Evolutionary conservation across 805 yeast species (phyloP), one percentile per base, ranked within the genome.

Genomic region (Pichia phayaonensis): DNA sequence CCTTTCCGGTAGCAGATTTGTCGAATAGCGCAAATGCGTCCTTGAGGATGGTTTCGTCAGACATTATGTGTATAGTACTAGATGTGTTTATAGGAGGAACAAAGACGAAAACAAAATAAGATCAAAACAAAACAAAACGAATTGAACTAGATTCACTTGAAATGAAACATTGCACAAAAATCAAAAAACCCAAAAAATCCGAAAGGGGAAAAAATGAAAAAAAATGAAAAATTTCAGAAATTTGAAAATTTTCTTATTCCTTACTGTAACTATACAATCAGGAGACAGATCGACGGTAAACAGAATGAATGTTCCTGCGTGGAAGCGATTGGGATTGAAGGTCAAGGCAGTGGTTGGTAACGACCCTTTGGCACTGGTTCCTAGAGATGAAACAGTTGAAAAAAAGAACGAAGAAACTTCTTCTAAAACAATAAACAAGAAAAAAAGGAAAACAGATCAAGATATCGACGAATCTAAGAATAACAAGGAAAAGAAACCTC

Each of bases 11-110:
- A 27, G 97, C 98, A 65, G 90, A 88, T 71, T 90, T 90, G 73
- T 94, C 99, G 65, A 92, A 94, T 44, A 94, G 81, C 13, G 98
- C 94, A 70, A 94, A 94, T 23, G 97, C 96, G 76, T 94, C 97
- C 72, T 88, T 89, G 73, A 76, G 72, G 24, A 79, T 72, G 59
- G 76, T 75, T 47, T 55, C 61, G 38, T 51, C 55, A 12, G 54
- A 34, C 54, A 50, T 53, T 39, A 26, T 26, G 11, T 26, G 11
- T 7, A 10, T 26, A 13, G 8, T 26, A 13, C 3, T 26, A 26
- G n/a, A 7, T 13, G 34, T 29, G 34, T 29, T 29, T 16, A 29
- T 12, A 29, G 12, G 34, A 15, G 34, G n/a, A 29, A 8, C 13
- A 8, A 29, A 13, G 15, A n/a, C n/a, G n/a, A 7, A 29, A 29